These are phyloP conservation scores for Pleurostoma richardsiae DNA, from an alignment of 2,329 filamentous ascomycete species.

Conservation along the genomic window DNA sequence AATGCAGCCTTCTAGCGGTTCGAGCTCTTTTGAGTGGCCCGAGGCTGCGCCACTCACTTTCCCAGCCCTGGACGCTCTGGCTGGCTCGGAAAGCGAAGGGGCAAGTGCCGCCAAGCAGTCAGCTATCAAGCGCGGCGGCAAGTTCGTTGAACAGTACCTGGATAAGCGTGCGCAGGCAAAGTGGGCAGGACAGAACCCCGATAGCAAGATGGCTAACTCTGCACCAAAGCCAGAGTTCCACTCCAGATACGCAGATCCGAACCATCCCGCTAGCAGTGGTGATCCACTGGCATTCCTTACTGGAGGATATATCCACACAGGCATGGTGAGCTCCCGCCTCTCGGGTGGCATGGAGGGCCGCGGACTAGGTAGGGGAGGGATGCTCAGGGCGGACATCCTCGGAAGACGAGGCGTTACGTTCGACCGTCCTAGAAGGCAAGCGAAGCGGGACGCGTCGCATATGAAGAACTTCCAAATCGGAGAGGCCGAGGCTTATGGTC, in stretches of 20 bases:
- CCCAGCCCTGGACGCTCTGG: conserved; percentile 30
- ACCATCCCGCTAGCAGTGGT: conserved; percentile 17
- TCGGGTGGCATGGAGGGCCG: neutral
- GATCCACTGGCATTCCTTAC: conserved; percentile 17
- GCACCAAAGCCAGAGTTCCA: conserved; percentile 15
- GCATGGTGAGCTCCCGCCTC: neutral
- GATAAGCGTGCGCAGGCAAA: conserved; percentile 14
- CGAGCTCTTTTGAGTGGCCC: conserved; percentile 32
- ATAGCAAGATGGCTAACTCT: conserved; percentile 11
- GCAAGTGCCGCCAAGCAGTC: conserved; percentile 13
- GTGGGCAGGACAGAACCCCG: conserved; percentile 12
- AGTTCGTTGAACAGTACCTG: conserved; percentile 13
- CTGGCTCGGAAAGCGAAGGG: conserved; percentile 7
- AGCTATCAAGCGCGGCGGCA: conserved; percentile 10
- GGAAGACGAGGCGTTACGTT: neutral
- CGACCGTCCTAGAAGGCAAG: neutral
- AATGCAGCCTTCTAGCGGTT: conserved; percentile 28
- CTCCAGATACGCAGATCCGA: conserved; percentile 19
- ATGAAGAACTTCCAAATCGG: neutral
- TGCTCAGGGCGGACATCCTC: neutral
- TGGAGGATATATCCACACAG: conserved; percentile 7
- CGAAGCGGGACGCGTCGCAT: neutral
- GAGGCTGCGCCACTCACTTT: conserved; percentile 44
- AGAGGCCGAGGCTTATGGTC: neutral
- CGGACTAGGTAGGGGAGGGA: neutral